phyloP scores from a whole-genome alignment of 495 filamentous ascomycete species.

The Symbiotaphrina buchneri region DNA sequence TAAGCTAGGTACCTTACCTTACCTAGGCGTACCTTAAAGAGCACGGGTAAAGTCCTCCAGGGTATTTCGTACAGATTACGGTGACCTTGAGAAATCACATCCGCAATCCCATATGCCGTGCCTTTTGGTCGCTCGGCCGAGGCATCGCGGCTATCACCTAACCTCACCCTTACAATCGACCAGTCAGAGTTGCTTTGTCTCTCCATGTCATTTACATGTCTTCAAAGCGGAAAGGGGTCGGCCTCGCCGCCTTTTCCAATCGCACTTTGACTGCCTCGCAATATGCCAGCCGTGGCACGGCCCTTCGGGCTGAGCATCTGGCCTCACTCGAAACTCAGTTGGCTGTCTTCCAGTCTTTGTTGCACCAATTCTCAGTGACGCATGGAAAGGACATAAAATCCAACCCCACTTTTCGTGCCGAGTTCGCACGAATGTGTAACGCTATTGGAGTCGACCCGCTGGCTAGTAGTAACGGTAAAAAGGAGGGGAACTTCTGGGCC shows the following conservation, averaged over 20 bases:
- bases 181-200: too few relatives aligned
- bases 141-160: too few relatives aligned
- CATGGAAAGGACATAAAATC: slow-evolving; percentile 90
- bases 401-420: slow-evolving; percentile 80
- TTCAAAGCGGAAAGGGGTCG: slow-evolving; percentile 41
- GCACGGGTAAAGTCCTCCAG: too few relatives aligned
- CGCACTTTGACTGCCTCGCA: slow-evolving; percentile 56
- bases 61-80: too few relatives aligned
- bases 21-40: too few relatives aligned
- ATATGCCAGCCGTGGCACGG: slow-evolving; percentile 71
- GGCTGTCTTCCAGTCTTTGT: slow-evolving; percentile 78
- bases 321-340: slow-evolving; percentile 76
- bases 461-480: slow-evolving; percentile 27
- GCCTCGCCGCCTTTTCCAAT: slow-evolving; percentile 78
- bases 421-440: slow-evolving; percentile 96
- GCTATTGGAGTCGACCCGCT: slow-evolving; percentile 92
- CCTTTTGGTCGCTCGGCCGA: too few relatives aligned
- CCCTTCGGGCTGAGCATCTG: slow-evolving; percentile 59
- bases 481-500: slow-evolving; percentile 60
- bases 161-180: too few relatives aligned
- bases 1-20: too few relatives aligned
- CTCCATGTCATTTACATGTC: not conserved
- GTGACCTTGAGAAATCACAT: too few relatives aligned
- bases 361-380: slow-evolving; percentile 84
- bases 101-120: too few relatives aligned